Evolutionary conservation across 2,329 filamentous ascomycete species (phyloP), one percentile per base, ranked within the genome.

Genomic region (Tolypocladium sp.): DNA sequence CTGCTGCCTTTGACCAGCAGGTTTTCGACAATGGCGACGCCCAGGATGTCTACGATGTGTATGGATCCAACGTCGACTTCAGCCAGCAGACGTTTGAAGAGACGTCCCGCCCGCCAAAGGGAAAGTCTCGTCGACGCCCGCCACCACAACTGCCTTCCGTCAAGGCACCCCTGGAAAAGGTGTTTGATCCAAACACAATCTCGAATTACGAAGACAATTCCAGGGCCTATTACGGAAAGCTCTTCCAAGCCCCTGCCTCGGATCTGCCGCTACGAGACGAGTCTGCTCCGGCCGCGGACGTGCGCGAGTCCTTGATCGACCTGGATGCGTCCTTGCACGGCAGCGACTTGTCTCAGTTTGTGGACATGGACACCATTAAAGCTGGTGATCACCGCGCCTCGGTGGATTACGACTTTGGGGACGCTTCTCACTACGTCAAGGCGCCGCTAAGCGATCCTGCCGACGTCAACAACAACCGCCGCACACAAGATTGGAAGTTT

Each of bases 151-250:
- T 87, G 7, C 80, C 82, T 2, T 80, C 81, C 0, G 73, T 84
- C 61, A 82, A 80, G 62, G 83, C 77, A 12, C 85, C 85, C 0
- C 70, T 88, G 4, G 84, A 87, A 63, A 87, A 86, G 62, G 75
- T 88, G 0, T 88, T 88, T 66, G 85, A 88, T 60, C 84, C 84
- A 6, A 84, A 87, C 66, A 87, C 85, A 0, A 80, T 85, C 40
- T 83, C 83, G 2, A 85, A 79, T 61, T 88, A 88, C 62, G 79
- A 85, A 30, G 84, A 87, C 60, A 87, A 87, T 62, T 84, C 83
- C 22, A 76, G 82, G 37, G 76, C 76, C 46, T 86, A 87, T 65
- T 88, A 88, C 64, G 81, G 82, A 22, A 74, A 73, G 40, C 71
- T 71, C 0, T 73, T 78, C 33, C 74, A 75, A 2, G 71, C 74